Evolutionary conservation across 345 rosid species (phyloP).

Genomic region (Populus davidiana): DNA sequence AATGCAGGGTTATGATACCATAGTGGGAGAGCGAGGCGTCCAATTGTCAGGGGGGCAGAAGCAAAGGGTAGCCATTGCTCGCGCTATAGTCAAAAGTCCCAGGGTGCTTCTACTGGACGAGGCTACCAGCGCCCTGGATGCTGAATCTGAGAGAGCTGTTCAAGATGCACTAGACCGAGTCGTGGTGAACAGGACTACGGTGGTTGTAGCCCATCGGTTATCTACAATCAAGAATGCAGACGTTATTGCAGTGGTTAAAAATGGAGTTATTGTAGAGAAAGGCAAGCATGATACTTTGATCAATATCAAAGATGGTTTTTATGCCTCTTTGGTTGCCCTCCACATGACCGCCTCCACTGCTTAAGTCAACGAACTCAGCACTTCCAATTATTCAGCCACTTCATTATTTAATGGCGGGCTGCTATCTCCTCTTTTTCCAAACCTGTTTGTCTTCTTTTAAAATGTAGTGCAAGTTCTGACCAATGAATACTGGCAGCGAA

Average conservation of each 20-base stretch:
- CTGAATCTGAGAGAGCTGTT: conserved; percentile 66
- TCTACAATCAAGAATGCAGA: conserved; percentile 65
- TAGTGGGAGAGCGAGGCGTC: conserved; percentile 69
- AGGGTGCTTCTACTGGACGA: conserved; percentile 66
- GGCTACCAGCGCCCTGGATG: conserved; percentile 72
- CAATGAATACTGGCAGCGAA: background rate
- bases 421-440: background rate
- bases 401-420: background rate
- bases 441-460: background rate
- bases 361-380: background rate
- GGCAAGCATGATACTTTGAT: conserved; percentile 61
- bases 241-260: conserved; percentile 55
- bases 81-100: conserved; percentile 67
- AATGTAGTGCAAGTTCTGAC: background rate
- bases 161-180: conserved; percentile 66
- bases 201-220: conserved; percentile 62
- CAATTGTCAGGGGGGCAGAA: conserved; percentile 80
- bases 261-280: conserved; percentile 58
- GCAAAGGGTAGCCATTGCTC: conserved; percentile 73
- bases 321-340: conserved; percentile 61
- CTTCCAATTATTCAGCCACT: background rate
- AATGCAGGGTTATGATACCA: conserved; percentile 60
- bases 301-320: conserved; percentile 44
- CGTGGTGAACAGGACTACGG: conserved; percentile 56
- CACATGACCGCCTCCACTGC: conserved; percentile 38